A percentile compares a stretch with the other conserved stretches of the same genome.
Evolutionary conservation across 192 early-diverging fungal genomes (phyloP).

Genomic region (Paraglomus brasilianum): DNA sequence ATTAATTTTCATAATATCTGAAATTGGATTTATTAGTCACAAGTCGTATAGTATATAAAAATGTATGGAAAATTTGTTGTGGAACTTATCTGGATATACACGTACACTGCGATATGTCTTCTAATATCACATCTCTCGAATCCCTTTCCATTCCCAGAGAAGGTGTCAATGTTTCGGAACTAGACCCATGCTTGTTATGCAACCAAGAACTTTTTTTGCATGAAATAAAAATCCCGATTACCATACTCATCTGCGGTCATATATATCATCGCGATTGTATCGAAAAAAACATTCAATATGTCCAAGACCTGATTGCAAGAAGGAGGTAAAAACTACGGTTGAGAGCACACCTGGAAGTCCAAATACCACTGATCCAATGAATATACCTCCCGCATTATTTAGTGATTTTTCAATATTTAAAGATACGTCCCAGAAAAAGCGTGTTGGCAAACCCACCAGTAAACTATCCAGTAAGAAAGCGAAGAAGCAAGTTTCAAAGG

Average conservation of each 20-base stretch:
- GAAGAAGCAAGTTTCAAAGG: constrained; percentile 11
- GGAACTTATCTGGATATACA: no score
- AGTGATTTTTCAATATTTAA: neutral
- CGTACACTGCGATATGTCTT: no score
- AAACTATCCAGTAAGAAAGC: constrained; percentile 6
- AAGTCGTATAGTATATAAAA: no score
- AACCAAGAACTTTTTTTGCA: constrained; percentile 15
- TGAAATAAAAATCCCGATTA: neutral
- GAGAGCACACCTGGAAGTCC: constrained; percentile 7
- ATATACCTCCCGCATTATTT: neutral
- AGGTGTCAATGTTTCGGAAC: constrained; percentile 3
- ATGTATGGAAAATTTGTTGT: no score
- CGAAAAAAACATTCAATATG: constrained; percentile 27
- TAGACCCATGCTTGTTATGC: constrained; percentile 7
- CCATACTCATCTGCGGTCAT: constrained; percentile 3
- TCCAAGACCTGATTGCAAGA: constrained; percentile 28
- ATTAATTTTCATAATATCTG: no score
- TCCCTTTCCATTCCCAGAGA: neutral
- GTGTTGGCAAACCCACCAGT: constrained; percentile 5
- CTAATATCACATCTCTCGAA: neutral
- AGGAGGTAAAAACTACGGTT: constrained; percentile 16
- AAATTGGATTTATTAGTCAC: no score
- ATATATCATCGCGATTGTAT: constrained; percentile 1
- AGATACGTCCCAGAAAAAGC: neutral
- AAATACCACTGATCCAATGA: neutral